phyloP scores from a whole-genome alignment of 345 rosid genomes.

The Lumnitzera racemosa region DNA sequence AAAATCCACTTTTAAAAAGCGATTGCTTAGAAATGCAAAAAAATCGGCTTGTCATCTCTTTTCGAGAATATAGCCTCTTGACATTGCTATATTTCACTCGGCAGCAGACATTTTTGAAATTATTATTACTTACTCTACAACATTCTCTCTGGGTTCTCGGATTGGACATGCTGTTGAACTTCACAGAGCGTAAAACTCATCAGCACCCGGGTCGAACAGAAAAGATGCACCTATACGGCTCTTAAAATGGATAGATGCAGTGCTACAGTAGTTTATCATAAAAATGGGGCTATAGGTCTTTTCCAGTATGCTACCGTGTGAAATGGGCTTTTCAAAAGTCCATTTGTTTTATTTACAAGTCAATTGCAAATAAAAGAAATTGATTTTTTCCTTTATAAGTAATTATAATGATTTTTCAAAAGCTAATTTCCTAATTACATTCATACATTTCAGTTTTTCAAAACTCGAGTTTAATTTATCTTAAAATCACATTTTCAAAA shows the following conservation, averaged over 20 bases:
- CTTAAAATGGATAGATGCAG: slow-evolving; percentile 94
- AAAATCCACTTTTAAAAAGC: too few relatives aligned
- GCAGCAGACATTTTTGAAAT: slow-evolving; percentile 95
- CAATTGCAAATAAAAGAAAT: too few relatives aligned
- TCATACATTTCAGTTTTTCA: too few relatives aligned
- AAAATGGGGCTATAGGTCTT: slow-evolving; percentile 86
- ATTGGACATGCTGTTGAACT: slow-evolving; percentile 80
- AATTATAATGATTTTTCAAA: too few relatives aligned
- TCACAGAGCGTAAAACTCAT: slow-evolving; percentile 78
- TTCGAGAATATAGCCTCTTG: slow-evolving; percentile 81
- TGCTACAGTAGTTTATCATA: slow-evolving; percentile 63
- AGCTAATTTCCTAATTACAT: too few relatives aligned
- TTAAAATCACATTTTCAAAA: too few relatives aligned
- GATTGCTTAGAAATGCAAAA: too few relatives aligned
- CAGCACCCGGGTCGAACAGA: slow-evolving; percentile 88
- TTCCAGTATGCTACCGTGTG: slow-evolving; percentile 72
- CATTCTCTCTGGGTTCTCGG: slow-evolving; percentile 82
- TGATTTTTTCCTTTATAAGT: too few relatives aligned
- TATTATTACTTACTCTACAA: slow-evolving; percentile 79
- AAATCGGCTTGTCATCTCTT: not conserved
- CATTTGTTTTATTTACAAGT: too few relatives aligned
- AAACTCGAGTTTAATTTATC: too few relatives aligned
- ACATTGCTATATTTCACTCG: slow-evolving; percentile 92
- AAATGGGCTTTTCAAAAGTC: too few relatives aligned
- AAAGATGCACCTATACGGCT: slow-evolving; percentile 91